A percentile compares a stretch with the other conserved stretches of the same genome.
These are phyloP conservation scores for Leccinum uliginosum DNA, from an alignment of 768 basidiomycete species.

Conservation along the genomic window DNA sequence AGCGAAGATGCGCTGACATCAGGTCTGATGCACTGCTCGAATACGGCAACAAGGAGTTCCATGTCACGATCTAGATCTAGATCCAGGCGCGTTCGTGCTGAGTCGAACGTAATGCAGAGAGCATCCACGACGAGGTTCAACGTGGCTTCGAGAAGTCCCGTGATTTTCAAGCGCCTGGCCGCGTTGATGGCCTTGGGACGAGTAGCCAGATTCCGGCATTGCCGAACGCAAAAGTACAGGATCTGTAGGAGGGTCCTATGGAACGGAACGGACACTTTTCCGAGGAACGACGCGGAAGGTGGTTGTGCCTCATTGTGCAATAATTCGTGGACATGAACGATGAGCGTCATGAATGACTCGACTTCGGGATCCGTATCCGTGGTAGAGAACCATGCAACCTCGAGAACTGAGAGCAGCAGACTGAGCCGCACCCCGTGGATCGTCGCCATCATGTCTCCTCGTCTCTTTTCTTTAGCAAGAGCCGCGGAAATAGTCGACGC, in stretches of 20 bases:
- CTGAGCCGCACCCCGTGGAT: conserved; percentile 75
- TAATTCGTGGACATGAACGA: conserved; percentile 58
- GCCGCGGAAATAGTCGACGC: conserved; percentile 62
- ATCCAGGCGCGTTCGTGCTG: conserved; percentile 53
- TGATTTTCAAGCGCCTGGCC: conserved; percentile 57
- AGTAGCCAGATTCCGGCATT: conserved; percentile 48
- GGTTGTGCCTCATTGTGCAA: conserved; percentile 72
- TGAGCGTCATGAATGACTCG: conserved; percentile 56
- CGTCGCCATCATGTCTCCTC: conserved; percentile 80
- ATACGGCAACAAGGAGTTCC: conserved; percentile 77
- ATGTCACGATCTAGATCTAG: conserved; percentile 75
- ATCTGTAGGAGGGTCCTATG: conserved; percentile 79
- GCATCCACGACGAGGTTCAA: conserved; percentile 67
- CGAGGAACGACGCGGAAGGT: conserved; percentile 68
- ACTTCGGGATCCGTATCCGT: conserved; percentile 52
- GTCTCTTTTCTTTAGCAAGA: conserved; percentile 63
- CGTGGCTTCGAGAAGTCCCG: conserved; percentile 56
- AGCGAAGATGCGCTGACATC: conserved; percentile 67
- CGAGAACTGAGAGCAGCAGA: conserved; percentile 72
- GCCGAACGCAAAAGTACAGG: conserved; percentile 70
- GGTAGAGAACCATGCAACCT: conserved; percentile 72
- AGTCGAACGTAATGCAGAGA: conserved; percentile 58
- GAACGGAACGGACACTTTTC: conserved; percentile 60
- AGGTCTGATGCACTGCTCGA: conserved; percentile 70
- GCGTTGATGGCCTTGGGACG: conserved; percentile 51